Evolutionary conservation across 2,329 filamentous ascomycete genomes (phyloP).

Genomic region (Bertia moriformis): DNA sequence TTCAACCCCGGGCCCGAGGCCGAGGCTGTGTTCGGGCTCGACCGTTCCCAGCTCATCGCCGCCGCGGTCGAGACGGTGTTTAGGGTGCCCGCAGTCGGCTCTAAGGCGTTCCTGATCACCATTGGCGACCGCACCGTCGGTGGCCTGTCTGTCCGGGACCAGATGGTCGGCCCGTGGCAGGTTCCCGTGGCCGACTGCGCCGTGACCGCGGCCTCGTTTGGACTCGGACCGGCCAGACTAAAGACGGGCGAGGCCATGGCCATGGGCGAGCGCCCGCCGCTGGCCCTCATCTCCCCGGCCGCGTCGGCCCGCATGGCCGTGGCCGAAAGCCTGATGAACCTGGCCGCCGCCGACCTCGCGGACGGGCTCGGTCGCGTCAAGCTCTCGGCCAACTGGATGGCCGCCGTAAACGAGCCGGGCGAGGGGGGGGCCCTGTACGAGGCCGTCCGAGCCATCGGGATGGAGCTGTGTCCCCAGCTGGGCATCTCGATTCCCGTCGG

Average conservation of each 20-base stretch:
- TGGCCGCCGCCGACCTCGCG: conserved; percentile 60
- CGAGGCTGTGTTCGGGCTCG: conserved; percentile 43
- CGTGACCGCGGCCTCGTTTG: conserved; percentile 73
- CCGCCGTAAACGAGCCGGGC: conserved; percentile 80
- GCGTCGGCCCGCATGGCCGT: conserved; percentile 95
- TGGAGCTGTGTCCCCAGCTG: conserved; percentile 81
- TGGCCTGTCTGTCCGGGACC: conserved; percentile 74
- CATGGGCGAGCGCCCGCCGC: conserved; percentile 80
- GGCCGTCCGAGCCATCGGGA: conserved; percentile 80
- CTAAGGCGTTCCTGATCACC: conserved; percentile 92
- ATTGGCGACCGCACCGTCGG: conserved; percentile 89
- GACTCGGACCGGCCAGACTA: conserved; percentile 41
- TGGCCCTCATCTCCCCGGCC: conserved; percentile 78
- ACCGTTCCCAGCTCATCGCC: conserved; percentile 33
- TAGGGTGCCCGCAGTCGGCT: conserved; percentile 77
- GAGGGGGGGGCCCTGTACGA: conserved; percentile 88
- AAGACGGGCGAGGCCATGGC: conserved; percentile 96
- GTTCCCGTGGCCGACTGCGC: conserved; percentile 86
- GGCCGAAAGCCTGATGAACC: conserved; percentile 81
- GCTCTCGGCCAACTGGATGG: conserved; percentile 98
- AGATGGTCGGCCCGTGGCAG: conserved; percentile 96
- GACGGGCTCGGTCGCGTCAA: conserved; percentile 55
- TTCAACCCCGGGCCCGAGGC: conserved; percentile 61
- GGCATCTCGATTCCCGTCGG: conserved; percentile 89
- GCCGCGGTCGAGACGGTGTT: conserved; percentile 71